These are phyloP conservation scores for Blastomyces gilchristii DNA, from an alignment of 2,329 filamentous ascomycete genomes.

Conservation along the genomic window DNA sequence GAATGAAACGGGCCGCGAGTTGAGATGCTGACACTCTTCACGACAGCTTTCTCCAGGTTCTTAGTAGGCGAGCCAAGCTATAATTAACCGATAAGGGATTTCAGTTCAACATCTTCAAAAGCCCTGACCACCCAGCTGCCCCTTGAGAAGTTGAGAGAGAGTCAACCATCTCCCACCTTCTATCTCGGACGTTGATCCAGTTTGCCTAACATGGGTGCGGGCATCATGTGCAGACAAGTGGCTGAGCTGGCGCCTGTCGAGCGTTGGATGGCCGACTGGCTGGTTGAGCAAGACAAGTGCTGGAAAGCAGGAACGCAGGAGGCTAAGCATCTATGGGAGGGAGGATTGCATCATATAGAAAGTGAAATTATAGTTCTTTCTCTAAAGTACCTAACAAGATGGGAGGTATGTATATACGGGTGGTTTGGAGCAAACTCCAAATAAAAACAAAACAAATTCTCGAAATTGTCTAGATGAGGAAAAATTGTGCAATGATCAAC, in stretches of 20 bases:
- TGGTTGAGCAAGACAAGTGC: not conserved
- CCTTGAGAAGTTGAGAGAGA: not conserved
- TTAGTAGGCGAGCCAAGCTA: not conserved
- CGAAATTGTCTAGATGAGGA: not conserved
- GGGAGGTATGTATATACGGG: not conserved
- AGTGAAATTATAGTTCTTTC: not conserved
- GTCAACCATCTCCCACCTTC: too few relatives aligned
- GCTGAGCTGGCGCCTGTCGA: not conserved
- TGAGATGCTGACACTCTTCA: not conserved
- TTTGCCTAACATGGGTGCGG: not conserved
- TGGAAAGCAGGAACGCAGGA: not conserved
- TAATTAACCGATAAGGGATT: not conserved
- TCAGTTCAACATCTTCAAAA: not conserved
- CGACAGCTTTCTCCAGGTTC: not conserved
- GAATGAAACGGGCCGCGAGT: not conserved
- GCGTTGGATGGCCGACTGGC: not conserved
- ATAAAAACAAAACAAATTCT: not conserved
- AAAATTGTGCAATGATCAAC: not conserved
- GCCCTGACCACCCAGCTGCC: not conserved
- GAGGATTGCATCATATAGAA: not conserved
- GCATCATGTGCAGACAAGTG: constrained; percentile 2
- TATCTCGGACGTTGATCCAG: not conserved
- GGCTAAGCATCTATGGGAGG: not conserved
- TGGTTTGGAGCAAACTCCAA: not conserved
- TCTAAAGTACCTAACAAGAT: not conserved